These are phyloP conservation scores for Starmerella apis DNA, from an alignment of 805 yeast genomes.

Conservation along the genomic window DNA sequence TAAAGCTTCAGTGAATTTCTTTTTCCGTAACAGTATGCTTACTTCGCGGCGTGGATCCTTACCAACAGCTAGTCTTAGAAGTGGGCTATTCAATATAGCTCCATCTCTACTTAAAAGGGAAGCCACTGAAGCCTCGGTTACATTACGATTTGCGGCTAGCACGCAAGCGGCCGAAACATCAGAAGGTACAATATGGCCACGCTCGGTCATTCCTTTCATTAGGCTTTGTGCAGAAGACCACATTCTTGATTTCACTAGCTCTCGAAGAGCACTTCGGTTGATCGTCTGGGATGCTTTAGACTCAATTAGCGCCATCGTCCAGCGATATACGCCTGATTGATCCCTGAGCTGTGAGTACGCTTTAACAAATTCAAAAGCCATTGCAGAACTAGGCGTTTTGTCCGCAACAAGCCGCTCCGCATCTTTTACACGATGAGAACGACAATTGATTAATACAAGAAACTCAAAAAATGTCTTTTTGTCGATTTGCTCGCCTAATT, in stretches of 20 bases:
- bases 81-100: slow-evolving; percentile 7
- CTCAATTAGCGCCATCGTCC: not conserved
- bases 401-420: slow-evolving; percentile 11
- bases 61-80: slow-evolving; percentile 3
- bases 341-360: slow-evolving; percentile 8
- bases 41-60: not conserved
- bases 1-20: not conserved
- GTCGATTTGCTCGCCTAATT: not conserved
- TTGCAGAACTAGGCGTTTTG: too few relatives aligned
- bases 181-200: not conserved
- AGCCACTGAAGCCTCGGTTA: not conserved
- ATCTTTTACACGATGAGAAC: not conserved
- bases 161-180: slow-evolving; percentile 6
- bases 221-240: slow-evolving; percentile 11
- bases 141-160: not conserved
- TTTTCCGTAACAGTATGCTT: not conserved
- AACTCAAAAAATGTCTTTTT: not conserved
- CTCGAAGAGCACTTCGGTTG: not conserved
- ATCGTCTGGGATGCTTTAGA: not conserved
- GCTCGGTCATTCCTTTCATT: slow-evolving; percentile 1
- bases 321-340: not conserved
- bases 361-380: slow-evolving; percentile 3
- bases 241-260: not conserved
- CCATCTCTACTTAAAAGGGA: slow-evolving; percentile 13
- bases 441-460: slow-evolving; percentile 5